A percentile compares a stretch with the other conserved stretches of the same genome.
Evolutionary conservation across 371 early-diverging fungal species (phyloP).

Genomic region (Fennellomyces sp.): DNA sequence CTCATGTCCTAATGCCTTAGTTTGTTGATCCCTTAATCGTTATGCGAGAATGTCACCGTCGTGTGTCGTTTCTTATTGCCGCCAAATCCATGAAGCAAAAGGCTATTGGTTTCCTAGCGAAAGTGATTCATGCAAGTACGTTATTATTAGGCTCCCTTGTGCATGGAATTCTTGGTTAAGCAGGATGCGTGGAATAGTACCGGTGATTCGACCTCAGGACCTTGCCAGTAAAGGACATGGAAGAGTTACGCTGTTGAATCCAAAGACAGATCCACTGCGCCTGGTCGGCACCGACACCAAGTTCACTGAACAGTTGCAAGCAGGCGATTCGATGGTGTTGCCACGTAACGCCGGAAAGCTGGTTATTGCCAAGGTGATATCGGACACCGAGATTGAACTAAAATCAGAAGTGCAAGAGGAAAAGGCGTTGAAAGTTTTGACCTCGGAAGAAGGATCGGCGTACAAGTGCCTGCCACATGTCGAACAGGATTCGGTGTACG

Average conservation of each 20-base stretch:
- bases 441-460: conserved; percentile 59
- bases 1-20: too few relatives aligned
- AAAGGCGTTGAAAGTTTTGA: conserved; percentile 62
- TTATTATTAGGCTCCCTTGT: not conserved
- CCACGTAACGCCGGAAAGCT: conserved; percentile 58
- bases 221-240: conserved; percentile 71
- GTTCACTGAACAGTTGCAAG: conserved; percentile 68
- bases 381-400: conserved; percentile 76
- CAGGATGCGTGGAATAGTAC: conserved; percentile 54
- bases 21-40: conserved; percentile 94
- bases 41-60: conserved; percentile 77
- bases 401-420: conserved; percentile 69
- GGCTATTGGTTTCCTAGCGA: conserved; percentile 82
- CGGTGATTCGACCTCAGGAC: conserved; percentile 91
- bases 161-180: not conserved
- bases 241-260: conserved; percentile 61
- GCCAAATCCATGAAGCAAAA: conserved; percentile 87
- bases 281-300: conserved; percentile 68
- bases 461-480: conserved; percentile 87
- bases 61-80: conserved; percentile 86
- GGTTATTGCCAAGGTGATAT: conserved; percentile 71
- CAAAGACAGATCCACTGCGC: conserved; percentile 61
- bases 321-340: conserved; percentile 58
- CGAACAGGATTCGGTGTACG: conserved; percentile 87
- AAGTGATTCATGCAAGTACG: conserved; percentile 73